Conservation (phyloP, 495 filamentous ascomycete genomes). For the Aspergillus nanangensis region DNA sequence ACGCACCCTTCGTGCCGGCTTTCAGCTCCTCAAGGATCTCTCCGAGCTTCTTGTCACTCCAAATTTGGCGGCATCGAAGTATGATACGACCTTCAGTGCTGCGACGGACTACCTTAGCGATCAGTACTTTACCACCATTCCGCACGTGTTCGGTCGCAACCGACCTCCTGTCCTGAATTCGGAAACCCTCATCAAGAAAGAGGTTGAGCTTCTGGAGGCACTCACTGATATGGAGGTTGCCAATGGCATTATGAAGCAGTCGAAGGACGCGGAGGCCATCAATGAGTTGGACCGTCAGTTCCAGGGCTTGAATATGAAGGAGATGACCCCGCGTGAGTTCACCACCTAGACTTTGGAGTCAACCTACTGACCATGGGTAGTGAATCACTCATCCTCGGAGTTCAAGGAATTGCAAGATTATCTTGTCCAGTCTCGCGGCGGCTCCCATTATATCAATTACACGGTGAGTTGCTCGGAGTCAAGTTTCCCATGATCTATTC, state of each 20-base stretch:
- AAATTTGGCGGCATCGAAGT: constrained; percentile 37
- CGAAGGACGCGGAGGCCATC: constrained; percentile 44
- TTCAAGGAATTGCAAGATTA: constrained; percentile 62
- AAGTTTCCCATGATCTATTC: constrained; percentile 7
- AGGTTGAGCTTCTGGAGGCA: constrained; percentile 72
- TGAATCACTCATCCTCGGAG: constrained; percentile 55
- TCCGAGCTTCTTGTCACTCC: constrained; percentile 56
- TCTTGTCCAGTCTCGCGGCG: constrained; percentile 56
- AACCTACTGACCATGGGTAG: constrained; percentile 11
- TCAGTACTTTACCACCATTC: constrained; percentile 74
- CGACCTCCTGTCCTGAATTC: constrained; percentile 60
- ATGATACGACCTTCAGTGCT: constrained; percentile 27
- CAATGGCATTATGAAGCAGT: constrained; percentile 68
- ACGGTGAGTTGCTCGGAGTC: constrained; percentile 11
- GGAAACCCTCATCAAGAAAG: constrained; percentile 56
- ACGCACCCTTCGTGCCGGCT: constrained; percentile 64
- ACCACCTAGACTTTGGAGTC: background rate
- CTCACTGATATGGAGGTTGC: constrained; percentile 81
- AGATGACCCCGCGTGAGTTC: constrained; percentile 59
- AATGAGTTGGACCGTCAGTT: constrained; percentile 69
- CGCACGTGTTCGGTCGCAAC: constrained; percentile 72
- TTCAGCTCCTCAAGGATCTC: constrained; percentile 68
- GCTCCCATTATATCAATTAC: constrained; percentile 56
- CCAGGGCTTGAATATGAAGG: constrained; percentile 62
- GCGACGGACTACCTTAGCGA: constrained; percentile 63